Conservation (phyloP, 2,329 filamentous ascomycete genomes). For the Ophiocordyceps camponoti-saundersi region DNA sequence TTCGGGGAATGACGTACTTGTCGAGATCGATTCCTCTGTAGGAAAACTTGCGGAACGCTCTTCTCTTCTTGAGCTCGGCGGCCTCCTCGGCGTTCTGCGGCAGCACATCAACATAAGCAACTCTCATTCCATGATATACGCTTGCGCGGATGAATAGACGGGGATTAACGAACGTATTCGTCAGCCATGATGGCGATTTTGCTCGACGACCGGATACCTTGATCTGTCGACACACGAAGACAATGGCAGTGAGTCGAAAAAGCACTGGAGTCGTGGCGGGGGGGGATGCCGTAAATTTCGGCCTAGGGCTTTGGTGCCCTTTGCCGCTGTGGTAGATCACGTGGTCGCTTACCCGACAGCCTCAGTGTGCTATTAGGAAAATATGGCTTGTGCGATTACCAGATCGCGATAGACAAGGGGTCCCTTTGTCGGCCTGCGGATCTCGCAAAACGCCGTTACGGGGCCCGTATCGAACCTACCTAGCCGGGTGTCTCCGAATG, state of each 20-base stretch:
- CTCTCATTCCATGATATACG: background rate
- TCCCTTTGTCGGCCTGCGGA: too few species aligned
- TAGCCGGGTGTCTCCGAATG: too few species aligned
- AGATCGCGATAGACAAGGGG: too few species aligned
- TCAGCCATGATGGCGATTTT: conserved; percentile 60
- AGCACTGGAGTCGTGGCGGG: conserved; percentile 18
- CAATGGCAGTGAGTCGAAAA: conserved; percentile 19
- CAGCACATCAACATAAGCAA: conserved; percentile 11
- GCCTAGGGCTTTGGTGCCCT: conserved; percentile 25
- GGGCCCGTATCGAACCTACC: too few species aligned
- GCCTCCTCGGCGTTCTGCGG: conserved; percentile 87
- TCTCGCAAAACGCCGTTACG: too few species aligned
- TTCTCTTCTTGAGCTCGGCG: conserved; percentile 99
- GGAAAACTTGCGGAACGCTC: conserved; percentile 99
- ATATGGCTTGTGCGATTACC: background rate
- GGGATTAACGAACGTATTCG: conserved; percentile 60
- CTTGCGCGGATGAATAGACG: conserved; percentile 6
- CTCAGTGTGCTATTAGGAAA: background rate
- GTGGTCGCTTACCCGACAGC: background rate
- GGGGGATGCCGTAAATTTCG: conserved; percentile 15
- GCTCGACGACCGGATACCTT: conserved; percentile 19
- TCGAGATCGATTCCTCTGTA: conserved; percentile 99
- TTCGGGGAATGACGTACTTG: conserved; percentile 50
- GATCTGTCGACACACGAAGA: conserved; percentile 24
- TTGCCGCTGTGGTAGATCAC: conserved; percentile 12